A percentile compares a stretch with the other conserved stretches of the same genome.
These are phyloP conservation scores for Protomyces inouyei DNA, from an alignment of 1,139 yeast genomes.

Conservation along the genomic window DNA sequence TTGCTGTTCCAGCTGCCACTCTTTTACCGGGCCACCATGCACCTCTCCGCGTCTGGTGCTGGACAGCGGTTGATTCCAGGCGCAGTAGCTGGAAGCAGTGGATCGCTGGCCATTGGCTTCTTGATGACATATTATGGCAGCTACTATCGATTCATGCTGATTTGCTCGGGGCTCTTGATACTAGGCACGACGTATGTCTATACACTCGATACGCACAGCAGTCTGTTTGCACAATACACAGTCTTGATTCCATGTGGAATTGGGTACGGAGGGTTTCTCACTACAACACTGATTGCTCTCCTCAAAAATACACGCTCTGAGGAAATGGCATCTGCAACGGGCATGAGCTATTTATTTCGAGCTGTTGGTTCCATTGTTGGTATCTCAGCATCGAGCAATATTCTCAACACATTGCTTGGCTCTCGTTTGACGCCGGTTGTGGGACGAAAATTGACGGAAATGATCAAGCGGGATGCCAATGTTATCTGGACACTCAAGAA, in stretches of 20 bases:
- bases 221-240: constrained; percentile 28
- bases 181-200: constrained; percentile 30
- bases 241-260: constrained; percentile 33
- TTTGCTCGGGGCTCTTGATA: constrained; percentile 3
- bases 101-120: constrained; percentile 32
- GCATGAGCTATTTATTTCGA: constrained; percentile 32
- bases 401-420: constrained; percentile 7
- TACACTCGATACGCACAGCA: constrained; percentile 28
- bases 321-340: constrained; percentile 34
- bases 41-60: constrained; percentile 33
- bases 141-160: constrained; percentile 40
- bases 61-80: constrained; percentile 34
- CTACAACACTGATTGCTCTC: constrained; percentile 23
- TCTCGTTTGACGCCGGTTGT: background rate
- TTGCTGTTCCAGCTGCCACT: constrained; percentile 56
- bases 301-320: constrained; percentile 10
- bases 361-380: constrained; percentile 34
- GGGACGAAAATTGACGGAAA: background rate
- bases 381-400: constrained; percentile 24
- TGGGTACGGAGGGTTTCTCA: constrained; percentile 29
- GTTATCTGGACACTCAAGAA: constrained; percentile 5
- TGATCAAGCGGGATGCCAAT: constrained; percentile 12
- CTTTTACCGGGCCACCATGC: constrained; percentile 33
- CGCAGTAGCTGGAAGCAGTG: constrained; percentile 32
- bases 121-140: constrained; percentile 53